phyloP scores from a whole-genome alignment of 2,329 filamentous ascomycete species.

The Thielaviopsis ethacetica region DNA sequence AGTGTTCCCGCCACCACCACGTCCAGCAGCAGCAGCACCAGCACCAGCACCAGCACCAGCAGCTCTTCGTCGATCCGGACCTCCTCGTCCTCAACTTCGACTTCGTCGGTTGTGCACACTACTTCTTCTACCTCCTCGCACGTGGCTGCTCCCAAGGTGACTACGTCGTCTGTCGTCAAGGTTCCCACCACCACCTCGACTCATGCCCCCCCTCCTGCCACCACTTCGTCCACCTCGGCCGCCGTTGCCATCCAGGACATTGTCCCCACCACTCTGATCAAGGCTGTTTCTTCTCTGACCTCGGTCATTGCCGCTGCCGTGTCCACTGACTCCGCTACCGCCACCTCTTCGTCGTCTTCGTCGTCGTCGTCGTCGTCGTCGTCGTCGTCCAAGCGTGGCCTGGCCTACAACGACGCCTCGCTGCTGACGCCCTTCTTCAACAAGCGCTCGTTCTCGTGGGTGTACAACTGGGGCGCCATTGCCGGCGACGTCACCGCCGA shows the following conservation, averaged over 20 bases:
- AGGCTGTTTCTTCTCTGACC: constrained; percentile 8
- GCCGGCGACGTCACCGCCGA: constrained; percentile 24
- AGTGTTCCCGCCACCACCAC: not conserved
- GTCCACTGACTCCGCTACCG: constrained; percentile 3
- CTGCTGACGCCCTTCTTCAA: constrained; percentile 35
- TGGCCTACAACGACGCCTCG: constrained; percentile 46
- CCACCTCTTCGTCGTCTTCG: constrained; percentile 9
- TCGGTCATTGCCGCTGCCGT: constrained; percentile 14
- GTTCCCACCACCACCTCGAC: not conserved
- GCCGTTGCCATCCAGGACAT: constrained; percentile 11
- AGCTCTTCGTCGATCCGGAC: too few species aligned
- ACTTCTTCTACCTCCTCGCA: not conserved
- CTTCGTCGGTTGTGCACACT: not conserved
- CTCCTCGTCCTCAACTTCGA: not conserved
- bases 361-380: constrained; percentile 12
- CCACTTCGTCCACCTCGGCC: constrained; percentile 11
- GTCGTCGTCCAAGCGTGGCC: constrained; percentile 41
- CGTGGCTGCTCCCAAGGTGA: not conserved
- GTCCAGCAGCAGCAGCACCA: not conserved
- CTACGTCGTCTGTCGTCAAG: not conserved
- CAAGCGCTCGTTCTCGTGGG: constrained; percentile 31
- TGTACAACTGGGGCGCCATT: constrained; percentile 50
- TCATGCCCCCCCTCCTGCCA: constrained; percentile 8
- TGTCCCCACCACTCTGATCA: constrained; percentile 13
- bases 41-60: not conserved